Base-by-base conservation (phyloP, 768 basidiomycete genomes). In the Pisolithus sp. region DNA sequence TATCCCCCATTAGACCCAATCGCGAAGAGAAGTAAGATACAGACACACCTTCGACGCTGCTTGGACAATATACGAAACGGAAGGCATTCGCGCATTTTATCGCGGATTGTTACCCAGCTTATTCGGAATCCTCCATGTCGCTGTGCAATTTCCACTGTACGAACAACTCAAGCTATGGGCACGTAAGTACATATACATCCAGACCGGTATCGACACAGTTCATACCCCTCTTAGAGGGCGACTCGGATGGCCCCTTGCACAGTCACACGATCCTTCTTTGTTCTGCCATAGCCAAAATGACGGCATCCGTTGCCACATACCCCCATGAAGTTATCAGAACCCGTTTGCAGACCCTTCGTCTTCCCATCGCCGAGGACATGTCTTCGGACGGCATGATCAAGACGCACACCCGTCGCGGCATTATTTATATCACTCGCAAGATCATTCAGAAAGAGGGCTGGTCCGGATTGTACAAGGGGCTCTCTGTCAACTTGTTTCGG, bases 321-420 rank as follows among this genome's bases (percentile, higher is more conserved):
- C 96, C 96, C 1, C 96, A 99, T 70, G 96, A 99, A 69, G 96
- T 99, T 41, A 78, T 99, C 34, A 88, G 96, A n/a, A 98, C 96
- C n/a, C 82, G 95, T 5, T 71, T 98, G 45, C 96, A 99, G 69
- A 94, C 95, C 4, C 82, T 85, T 59, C 76, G 80, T 52, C 79
- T 81, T 48, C 85, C 82, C 42, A 73, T 88, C 45, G 73, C 77
- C 41, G 77, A 77, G 58, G 77, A 77, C 56, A 61, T 78, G 58
- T 79, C 79, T 4, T 82, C 81, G 13, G 79, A 82, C 48, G 80
- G 81, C 23, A 80, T 83, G 79, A 59, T 83, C 60, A 79, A 75
- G 61, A 62, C 69, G 30, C 76, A 81, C 53, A 71, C 75, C 5
- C 71, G 74, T 52, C 74, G 81, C 49, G 89, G 90, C n/a, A 72